Evolutionary conservation across 805 yeast genomes (phyloP).

Genomic region (Lachancea lanzarotensis): DNA sequence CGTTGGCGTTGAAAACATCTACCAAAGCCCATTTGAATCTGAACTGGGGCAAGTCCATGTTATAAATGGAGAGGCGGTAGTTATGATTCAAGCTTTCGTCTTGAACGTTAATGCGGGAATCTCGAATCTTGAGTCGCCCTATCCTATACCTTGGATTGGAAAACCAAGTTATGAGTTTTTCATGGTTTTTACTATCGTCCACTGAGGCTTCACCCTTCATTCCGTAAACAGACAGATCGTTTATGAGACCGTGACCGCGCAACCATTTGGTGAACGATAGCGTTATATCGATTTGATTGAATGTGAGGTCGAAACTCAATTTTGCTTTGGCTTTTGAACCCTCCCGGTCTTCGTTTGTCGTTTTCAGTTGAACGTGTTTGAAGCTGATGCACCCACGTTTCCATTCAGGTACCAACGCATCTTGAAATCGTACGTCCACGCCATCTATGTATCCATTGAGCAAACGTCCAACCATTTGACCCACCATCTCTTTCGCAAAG

Average conservation of each 20-base stretch:
- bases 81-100: conserved; percentile 18
- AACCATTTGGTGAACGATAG: conserved; percentile 82
- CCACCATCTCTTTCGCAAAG: conserved; percentile 85
- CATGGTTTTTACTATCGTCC: conserved; percentile 46
- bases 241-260: conserved; percentile 75
- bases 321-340: conserved; percentile 37
- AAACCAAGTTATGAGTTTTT: conserved; percentile 28
- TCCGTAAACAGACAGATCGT: conserved; percentile 73
- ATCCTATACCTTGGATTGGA: conserved; percentile 36
- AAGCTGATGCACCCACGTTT: conserved; percentile 75
- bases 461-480: conserved; percentile 66
- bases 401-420: conserved; percentile 92
- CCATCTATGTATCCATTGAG: conserved; percentile 69
- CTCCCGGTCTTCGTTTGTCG: conserved; percentile 15
- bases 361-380: conserved; percentile 63
- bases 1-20: conserved; percentile 64
- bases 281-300: conserved; percentile 75
- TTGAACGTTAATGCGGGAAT: conserved; percentile 24
- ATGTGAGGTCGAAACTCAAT: conserved; percentile 54
- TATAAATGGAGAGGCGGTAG: conserved; percentile 49
- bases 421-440: conserved; percentile 74
- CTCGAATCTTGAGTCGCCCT: conserved; percentile 36
- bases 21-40: conserved; percentile 51
- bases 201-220: conserved; percentile 63
- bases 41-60: conserved; percentile 56